phyloP scores from a whole-genome alignment of 176 grass and related monocot species.

The Dendrocalamus sinicus region DNA sequence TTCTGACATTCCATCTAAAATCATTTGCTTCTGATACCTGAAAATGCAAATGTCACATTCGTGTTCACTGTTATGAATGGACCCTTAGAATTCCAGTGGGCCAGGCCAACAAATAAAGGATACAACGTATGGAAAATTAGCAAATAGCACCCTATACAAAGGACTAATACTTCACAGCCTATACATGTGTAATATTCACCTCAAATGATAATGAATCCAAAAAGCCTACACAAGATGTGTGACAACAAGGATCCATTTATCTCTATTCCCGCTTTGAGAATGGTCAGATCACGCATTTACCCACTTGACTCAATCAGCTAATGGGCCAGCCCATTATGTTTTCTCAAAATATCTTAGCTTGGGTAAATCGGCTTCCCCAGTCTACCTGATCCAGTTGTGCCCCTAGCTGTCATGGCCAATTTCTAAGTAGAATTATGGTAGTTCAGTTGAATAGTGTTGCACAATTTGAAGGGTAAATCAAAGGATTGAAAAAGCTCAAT shows the following conservation, averaged over 20 bases:
- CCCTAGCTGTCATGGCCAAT: background rate
- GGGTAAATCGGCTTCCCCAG: background rate
- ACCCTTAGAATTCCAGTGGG: no score
- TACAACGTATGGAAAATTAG: no score
- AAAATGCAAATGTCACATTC: constrained; percentile 40
- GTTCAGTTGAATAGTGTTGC: constrained; percentile 3
- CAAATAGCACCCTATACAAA: no score
- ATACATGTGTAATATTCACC: no score
- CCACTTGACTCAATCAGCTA: background rate
- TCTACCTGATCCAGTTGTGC: background rate
- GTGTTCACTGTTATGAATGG: background rate
- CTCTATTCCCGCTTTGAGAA: constrained; percentile 20
- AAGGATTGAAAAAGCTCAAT: background rate
- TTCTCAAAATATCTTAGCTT: background rate
- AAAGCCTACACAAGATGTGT: background rate
- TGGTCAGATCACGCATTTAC: constrained; percentile 14
- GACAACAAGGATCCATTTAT: background rate
- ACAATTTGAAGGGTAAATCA: constrained; percentile 2
- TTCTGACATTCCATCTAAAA: constrained; percentile 59
- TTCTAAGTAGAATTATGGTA: background rate
- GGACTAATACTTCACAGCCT: no score
- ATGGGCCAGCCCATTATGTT: background rate
- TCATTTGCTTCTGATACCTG: constrained; percentile 73
- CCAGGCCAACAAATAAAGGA: no score
- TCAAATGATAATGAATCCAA: constrained; percentile 31